These are phyloP conservation scores for Dictyostelium intermedium DNA, from an alignment of 78 protist species.

Conservation along the genomic window DNA sequence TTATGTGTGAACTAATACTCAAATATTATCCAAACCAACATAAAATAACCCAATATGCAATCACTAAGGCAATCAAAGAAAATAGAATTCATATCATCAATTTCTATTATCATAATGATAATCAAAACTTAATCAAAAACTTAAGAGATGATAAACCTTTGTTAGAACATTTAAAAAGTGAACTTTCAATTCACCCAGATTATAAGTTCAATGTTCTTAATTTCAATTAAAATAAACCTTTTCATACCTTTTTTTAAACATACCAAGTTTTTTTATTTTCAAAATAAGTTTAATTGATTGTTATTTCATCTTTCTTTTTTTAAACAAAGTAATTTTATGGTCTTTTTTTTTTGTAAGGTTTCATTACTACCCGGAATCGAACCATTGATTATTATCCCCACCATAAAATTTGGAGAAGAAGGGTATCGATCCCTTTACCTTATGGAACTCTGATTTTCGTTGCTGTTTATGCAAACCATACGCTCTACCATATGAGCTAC, in stretches of 20 bases:
- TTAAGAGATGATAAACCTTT: neutral
- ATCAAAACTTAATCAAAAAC: neutral
- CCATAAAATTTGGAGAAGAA: constrained; percentile 48
- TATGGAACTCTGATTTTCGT: neutral
- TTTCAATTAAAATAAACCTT: neutral
- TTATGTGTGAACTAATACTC: neutral
- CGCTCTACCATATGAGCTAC: constrained; percentile 35
- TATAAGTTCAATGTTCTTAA: neutral
- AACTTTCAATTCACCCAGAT: neutral
- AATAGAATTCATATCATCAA: neutral
- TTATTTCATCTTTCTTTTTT: too few relatives aligned
- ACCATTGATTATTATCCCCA: too few relatives aligned
- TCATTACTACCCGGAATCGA: too few relatives aligned
- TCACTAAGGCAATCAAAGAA: neutral
- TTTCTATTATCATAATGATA: neutral
- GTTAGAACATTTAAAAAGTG: neutral
- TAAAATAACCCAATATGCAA: neutral
- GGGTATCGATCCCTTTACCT: constrained; percentile 97
- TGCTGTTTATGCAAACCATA: constrained; percentile 22
- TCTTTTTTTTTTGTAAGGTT: too few relatives aligned
- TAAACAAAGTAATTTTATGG: too few relatives aligned
- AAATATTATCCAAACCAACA: neutral
- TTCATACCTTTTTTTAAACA: too few relatives aligned
- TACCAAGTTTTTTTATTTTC: too few relatives aligned
- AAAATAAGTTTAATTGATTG: too few relatives aligned